phyloP scores from a whole-genome alignment of 2,329 filamentous ascomycete species.

The Colletotrichum somersetense region DNA sequence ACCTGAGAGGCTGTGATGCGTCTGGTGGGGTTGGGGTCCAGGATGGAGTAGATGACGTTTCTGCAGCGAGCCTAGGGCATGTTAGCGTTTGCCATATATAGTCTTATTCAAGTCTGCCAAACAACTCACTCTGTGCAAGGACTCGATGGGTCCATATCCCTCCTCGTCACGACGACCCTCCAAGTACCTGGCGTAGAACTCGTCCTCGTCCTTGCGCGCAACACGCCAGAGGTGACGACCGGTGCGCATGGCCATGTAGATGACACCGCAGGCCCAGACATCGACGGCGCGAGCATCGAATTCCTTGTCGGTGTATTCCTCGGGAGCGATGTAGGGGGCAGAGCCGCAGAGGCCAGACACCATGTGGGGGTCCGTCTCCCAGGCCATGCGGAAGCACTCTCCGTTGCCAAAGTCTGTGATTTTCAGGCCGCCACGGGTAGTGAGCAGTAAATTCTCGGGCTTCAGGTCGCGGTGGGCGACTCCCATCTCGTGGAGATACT shows the following conservation, averaged over 20 bases:
- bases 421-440: conserved; percentile 91
- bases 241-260: conserved; percentile 99
- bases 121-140: conserved; percentile 85
- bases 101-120: background rate
- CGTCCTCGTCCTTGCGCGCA: conserved; percentile 96
- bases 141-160: conserved; percentile 96
- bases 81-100: conserved; percentile 13
- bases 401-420: conserved; percentile 99
- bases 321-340: conserved; percentile 95
- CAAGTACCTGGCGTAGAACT: conserved; percentile 95
- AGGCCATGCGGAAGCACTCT: conserved; percentile 99
- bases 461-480: conserved; percentile 97
- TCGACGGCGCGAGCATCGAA: conserved; percentile 98
- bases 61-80: conserved; percentile 85
- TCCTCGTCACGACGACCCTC: conserved; percentile 94
- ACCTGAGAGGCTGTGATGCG: conserved; percentile 97
- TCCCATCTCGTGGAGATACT: conserved; percentile 99
- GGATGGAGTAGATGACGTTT: conserved; percentile 98
- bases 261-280: conserved; percentile 97
- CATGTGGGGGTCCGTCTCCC: conserved; percentile 99
- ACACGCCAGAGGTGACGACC: conserved; percentile 96
- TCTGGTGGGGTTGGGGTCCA: conserved; percentile 92
- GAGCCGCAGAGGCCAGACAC: conserved; percentile 96
- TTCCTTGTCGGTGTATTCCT: conserved; percentile 95
- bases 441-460: conserved; percentile 94